Percentiles rank a stretch among this genome's conserved stretches.
phyloP scores from a whole-genome alignment of 768 basidiomycete species.

The Lactifluus echinatus region DNA sequence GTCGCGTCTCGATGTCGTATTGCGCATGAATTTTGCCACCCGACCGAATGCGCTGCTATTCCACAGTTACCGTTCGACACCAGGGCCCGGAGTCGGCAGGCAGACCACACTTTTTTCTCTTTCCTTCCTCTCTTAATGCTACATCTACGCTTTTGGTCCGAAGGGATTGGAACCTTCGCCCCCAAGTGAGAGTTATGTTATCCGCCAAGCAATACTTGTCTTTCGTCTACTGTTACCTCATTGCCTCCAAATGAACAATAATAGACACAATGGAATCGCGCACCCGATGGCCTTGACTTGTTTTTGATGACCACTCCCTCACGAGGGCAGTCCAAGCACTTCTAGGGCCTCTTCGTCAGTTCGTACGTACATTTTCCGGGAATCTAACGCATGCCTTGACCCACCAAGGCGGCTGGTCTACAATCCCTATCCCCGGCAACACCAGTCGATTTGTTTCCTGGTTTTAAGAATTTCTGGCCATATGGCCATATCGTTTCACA shows the following conservation, averaged over 20 bases:
- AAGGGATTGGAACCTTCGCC: not conserved
- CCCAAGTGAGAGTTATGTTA: too few species aligned
- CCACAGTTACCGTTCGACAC: not conserved
- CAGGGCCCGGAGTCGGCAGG: too few species aligned
- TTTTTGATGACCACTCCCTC: not conserved
- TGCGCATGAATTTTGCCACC: too few species aligned
- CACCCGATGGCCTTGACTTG: not conserved
- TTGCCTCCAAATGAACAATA: not conserved
- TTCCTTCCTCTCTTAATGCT: too few species aligned
- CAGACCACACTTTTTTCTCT: too few species aligned
- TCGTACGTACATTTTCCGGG: not conserved
- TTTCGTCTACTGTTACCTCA: not conserved
- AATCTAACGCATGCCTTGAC: not conserved
- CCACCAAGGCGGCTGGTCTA: not conserved
- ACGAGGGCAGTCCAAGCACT: not conserved
- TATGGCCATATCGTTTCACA: not conserved
- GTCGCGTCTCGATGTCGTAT: not conserved
- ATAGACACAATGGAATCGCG: too few species aligned
- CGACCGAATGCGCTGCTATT: not conserved
- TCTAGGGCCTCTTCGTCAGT: not conserved
- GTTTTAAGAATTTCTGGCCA: not conserved
- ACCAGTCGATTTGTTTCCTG: not conserved
- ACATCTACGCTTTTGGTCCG: not conserved
- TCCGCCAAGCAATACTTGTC: not conserved
- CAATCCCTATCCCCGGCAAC: not conserved